phyloP scores from a whole-genome alignment of 768 basidiomycete species.

The Sarcomyxa edulis region DNA sequence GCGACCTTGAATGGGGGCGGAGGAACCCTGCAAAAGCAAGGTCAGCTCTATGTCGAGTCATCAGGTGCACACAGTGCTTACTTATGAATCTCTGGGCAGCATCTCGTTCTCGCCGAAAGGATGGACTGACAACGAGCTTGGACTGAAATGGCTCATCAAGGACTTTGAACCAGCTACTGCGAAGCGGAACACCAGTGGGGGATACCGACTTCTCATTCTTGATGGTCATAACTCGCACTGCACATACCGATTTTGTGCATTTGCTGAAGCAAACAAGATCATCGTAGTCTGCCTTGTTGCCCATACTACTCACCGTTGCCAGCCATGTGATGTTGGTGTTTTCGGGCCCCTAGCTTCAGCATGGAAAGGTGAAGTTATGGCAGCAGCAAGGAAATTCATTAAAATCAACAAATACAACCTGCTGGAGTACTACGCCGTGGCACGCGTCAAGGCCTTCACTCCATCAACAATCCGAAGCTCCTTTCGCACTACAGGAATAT shows the following conservation, averaged over 20 bases:
- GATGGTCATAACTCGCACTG: conserved; percentile 18
- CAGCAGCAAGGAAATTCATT: no score
- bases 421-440: not conserved
- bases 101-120: conserved; percentile 15
- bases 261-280: conserved; percentile 15
- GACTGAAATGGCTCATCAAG: conserved; percentile 13
- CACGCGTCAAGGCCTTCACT: conserved; percentile 11
- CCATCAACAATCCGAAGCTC: conserved; percentile 11
- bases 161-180: conserved; percentile 12
- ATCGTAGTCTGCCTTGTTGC: conserved; percentile 26
- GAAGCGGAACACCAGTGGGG: not conserved
- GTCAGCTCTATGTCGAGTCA: not conserved
- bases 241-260: conserved; percentile 10
- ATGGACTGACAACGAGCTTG: conserved; percentile 18
- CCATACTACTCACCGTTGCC: conserved; percentile 29
- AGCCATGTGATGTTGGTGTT: conserved; percentile 29
- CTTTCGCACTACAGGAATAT: conserved; percentile 16
- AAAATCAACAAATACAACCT: conserved; percentile 1
- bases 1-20: conserved; percentile 5
- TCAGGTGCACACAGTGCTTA: not conserved
- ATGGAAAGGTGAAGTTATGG: conserved; percentile 24
- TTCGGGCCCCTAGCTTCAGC: conserved; percentile 24
- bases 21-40: conserved; percentile 9
- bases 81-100: conserved; percentile 3
- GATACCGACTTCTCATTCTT: conserved; percentile 13